phyloP scores from a whole-genome alignment of 495 filamentous ascomycete species.

The Oidiodendron maius region DNA sequence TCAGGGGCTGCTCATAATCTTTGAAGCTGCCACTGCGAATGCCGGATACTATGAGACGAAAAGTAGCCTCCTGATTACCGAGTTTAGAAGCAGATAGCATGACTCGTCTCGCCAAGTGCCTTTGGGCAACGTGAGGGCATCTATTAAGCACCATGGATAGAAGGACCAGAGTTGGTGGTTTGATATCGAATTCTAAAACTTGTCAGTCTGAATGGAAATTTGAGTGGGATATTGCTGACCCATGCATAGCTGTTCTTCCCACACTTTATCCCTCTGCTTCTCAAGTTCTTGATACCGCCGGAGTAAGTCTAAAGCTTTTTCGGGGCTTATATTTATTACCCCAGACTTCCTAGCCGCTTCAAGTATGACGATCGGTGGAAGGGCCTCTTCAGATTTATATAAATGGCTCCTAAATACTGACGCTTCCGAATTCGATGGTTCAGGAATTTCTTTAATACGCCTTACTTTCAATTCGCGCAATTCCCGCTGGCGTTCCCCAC shows the following conservation, averaged over 20 bases:
- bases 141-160: slow-evolving; percentile 11
- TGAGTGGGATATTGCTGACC: neutral
- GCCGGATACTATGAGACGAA: slow-evolving; percentile 10
- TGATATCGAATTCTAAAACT: slow-evolving; percentile 11
- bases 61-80: slow-evolving; percentile 17
- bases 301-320: slow-evolving; percentile 11
- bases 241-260: slow-evolving; percentile 9
- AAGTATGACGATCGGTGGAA: slow-evolving; percentile 13
- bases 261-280: neutral
- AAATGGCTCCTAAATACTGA: no score
- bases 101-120: slow-evolving; percentile 7
- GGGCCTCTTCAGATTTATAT: slow-evolving; percentile 3
- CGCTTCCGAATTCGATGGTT: no score
- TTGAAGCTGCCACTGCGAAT: slow-evolving; percentile 1
- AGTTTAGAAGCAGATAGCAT: slow-evolving; percentile 16
- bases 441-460: neutral
- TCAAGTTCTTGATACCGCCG: neutral
- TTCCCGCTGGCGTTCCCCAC: neutral
- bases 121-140: neutral
- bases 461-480: neutral
- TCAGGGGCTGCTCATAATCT: slow-evolving; percentile 2
- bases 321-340: slow-evolving; percentile 8
- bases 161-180: slow-evolving; percentile 6
- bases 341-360: slow-evolving; percentile 15
- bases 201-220: neutral